phyloP scores from a whole-genome alignment of 192 early-diverging fungal species.

The Coemansia sp. region DNA sequence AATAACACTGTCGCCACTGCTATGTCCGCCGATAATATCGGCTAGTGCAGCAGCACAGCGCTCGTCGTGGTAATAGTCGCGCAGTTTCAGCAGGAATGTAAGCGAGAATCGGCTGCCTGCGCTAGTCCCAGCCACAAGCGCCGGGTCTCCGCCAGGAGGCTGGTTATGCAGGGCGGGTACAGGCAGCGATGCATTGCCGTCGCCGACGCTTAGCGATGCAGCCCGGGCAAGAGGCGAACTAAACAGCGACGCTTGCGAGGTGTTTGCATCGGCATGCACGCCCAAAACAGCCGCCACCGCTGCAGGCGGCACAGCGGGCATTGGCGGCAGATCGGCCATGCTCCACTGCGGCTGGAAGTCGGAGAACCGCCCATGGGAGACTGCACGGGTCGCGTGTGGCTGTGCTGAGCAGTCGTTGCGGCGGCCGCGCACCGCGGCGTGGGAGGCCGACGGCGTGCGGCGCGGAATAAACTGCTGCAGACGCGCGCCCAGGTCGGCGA shows the following conservation, averaged over 20 bases:
- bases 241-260: constrained; percentile 15
- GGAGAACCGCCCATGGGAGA: constrained; percentile 16
- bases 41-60: constrained; percentile 13
- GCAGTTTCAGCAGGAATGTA: constrained; percentile 23
- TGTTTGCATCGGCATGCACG: background rate
- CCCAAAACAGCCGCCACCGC: background rate
- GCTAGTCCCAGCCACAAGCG: background rate
- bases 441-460: constrained; percentile 8
- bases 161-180: background rate
- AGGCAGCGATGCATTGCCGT: background rate
- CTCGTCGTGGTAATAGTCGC: constrained; percentile 34
- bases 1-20: constrained; percentile 16
- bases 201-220: background rate
- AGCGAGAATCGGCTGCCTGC: constrained; percentile 25
- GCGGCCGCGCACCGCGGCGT: background rate
- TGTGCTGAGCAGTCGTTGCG: background rate
- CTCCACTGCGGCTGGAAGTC: constrained; percentile 17
- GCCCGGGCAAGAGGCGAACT: constrained; percentile 14
- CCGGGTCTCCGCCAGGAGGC: background rate
- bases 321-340: constrained; percentile 19
- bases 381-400: background rate
- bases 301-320: constrained; percentile 22
- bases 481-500: constrained; percentile 29
- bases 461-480: constrained; percentile 49
- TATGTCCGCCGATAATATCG: constrained; percentile 3